phyloP scores from a whole-genome alignment of 2,329 filamentous ascomycete species.

The Sporothrix brasiliensis region DNA sequence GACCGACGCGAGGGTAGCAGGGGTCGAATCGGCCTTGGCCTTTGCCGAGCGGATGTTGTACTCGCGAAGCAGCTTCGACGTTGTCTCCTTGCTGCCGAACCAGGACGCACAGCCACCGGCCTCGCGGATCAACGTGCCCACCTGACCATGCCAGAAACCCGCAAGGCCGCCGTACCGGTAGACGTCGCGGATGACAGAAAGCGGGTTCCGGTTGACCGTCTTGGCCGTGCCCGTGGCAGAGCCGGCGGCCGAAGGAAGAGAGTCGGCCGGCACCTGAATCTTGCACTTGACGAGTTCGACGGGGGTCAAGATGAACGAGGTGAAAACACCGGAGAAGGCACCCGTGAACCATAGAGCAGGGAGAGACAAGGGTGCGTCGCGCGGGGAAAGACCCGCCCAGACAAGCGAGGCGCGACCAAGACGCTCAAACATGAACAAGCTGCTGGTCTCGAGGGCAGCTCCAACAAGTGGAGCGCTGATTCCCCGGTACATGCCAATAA shows the following conservation, averaged over 20 bases:
- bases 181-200: conserved; percentile 74
- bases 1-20: conserved; percentile 46
- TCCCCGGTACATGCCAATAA: conserved; percentile 82
- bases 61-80: conserved; percentile 69
- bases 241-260: conserved; percentile 44
- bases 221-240: conserved; percentile 48
- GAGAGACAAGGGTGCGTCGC: conserved; percentile 69
- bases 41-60: conserved; percentile 52
- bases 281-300: conserved; percentile 98
- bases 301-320: conserved; percentile 87
- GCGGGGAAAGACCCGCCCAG: conserved; percentile 51
- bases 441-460: conserved; percentile 88
- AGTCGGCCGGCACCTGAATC: conserved; percentile 77
- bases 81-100: conserved; percentile 90
- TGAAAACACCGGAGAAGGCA: conserved; percentile 83
- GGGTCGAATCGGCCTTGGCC: conserved; percentile 35
- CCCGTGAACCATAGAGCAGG: conserved; percentile 76
- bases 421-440: conserved; percentile 89
- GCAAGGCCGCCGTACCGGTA: conserved; percentile 78
- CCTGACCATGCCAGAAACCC: conserved; percentile 94
- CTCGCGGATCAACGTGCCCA: conserved; percentile 91
- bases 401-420: conserved; percentile 69
- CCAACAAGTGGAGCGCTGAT: conserved; percentile 89
- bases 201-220: conserved; percentile 55
- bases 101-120: conserved; percentile 91